Evolutionary conservation across 805 yeast genomes (phyloP), one percentile per base, ranked within the genome.

Genomic region (Candida stauntonica): DNA sequence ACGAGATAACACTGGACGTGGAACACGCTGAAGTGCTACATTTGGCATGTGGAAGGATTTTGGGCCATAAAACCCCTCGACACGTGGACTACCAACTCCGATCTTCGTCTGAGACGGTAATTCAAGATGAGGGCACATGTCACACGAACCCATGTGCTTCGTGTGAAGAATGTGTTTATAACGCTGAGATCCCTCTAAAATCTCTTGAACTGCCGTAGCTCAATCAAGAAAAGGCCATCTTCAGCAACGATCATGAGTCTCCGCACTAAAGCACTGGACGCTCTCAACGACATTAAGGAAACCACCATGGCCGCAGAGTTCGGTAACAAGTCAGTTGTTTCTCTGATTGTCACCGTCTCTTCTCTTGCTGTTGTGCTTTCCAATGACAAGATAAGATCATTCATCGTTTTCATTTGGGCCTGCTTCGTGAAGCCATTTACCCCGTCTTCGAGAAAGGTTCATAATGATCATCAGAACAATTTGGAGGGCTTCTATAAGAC

Each of bases 401-500:
- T 52, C 33, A 3, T 54, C 2, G 49, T 56, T 5, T 61, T 61
- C 33, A 36, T 47, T 29, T 61, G 62, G 61, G 63, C 63, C 7
- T 61, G 66, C 35, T 61, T 61, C 38, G 35, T 61, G 23, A 61
- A 60, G 29, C 65, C 66, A 6, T 52, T 61, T 29, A 48, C 55
- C n/a, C 44, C 45, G 5, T 20, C 44, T 4, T 46, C 50, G 9
- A 41, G 52, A 30, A 55, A 54, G 31, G 54, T 48, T 23, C 54
- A 51, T 30, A 40, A 52, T 17, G 49, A 54, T 38, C 64, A 61
- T 38, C 64, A 58, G 39, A 50, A 45, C 31, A 59, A 60, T 35
- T 35, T 61, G 30, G 95, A 86, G 58, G 63, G 71, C 18, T 85
- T 85, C 57, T 85, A 85, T 63, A 74, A 75, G 51, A 76, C 77